Evolutionary conservation across 139 green algal species (phyloP), one percentile per base, ranked within the genome.

Genomic region (Haematococcus sp.): DNA sequence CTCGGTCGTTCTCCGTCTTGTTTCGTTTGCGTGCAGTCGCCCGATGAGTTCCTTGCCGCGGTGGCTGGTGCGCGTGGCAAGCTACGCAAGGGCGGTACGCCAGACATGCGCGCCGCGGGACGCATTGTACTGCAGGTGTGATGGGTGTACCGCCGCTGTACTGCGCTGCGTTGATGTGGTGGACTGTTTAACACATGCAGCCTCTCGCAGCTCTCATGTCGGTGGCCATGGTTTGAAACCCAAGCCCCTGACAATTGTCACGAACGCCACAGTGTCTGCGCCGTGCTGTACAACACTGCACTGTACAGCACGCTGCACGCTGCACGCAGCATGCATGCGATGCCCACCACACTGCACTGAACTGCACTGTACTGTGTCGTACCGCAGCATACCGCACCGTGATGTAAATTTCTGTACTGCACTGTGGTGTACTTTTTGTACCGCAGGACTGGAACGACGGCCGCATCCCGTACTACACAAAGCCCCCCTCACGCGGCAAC

Each of bases 371-470:
- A n/a, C n/a, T n/a, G n/a, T n/a, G n/a, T n/a, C n/a, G n/a, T n/a
- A n/a, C n/a, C 15, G 16, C 13, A 55, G 33, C 55, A n/a, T n/a
- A n/a, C n/a, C n/a, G n/a, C n/a, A n/a, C n/a, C n/a, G n/a, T n/a
- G n/a, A n/a, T n/a, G n/a, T n/a, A n/a, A n/a, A n/a, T n/a, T n/a
- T n/a, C n/a, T n/a, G n/a, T n/a, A n/a, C n/a, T n/a, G n/a, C n/a
- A n/a, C n/a, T 31, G 81, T 97, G 30, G 83, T 97, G 17, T 71
- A n/a, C n/a, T n/a, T n/a, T n/a, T 96, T 28, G 83, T 98, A n/a
- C 84, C 98, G 34, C 80, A 92, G 71, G 95, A 99, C 83, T 99
- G 96, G 96, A 96, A 96, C 77, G 85, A 89, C 54, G 96, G 96
- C 32, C 83, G 81, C 55, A 97, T 98, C 63, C 89, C 91, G 1